phyloP scores from a whole-genome alignment of 805 yeast species.

The Suhomyces vadensis region DNA sequence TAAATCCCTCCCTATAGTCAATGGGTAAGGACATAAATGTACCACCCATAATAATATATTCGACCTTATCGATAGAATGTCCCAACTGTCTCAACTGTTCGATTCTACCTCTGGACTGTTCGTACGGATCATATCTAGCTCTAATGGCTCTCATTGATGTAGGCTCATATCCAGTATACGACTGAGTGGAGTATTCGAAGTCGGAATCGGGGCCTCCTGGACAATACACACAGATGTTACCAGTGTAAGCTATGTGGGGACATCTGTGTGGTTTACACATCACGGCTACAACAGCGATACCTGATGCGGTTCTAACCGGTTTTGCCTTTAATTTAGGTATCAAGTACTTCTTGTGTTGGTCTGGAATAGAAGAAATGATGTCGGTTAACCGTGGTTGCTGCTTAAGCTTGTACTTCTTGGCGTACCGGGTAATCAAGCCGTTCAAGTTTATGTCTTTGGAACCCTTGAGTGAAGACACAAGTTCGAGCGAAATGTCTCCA shows the following conservation, averaged over 20 bases:
- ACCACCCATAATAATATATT: slow-evolving; percentile 98
- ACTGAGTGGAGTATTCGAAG: slow-evolving; percentile 96
- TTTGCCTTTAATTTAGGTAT: slow-evolving; percentile 96
- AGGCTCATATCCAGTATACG: slow-evolving; percentile 98
- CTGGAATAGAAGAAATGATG: slow-evolving; percentile 92
- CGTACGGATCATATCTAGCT: slow-evolving; percentile 97
- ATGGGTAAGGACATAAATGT: slow-evolving; percentile 94
- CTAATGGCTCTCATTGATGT: slow-evolving; percentile 99
- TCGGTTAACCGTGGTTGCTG: slow-evolving; percentile 95
- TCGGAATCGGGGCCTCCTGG: slow-evolving; percentile 99
- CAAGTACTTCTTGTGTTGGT: slow-evolving; percentile 87
- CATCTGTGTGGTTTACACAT: slow-evolving; percentile 99
- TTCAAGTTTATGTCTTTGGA: slow-evolving; percentile 84
- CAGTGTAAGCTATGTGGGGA: slow-evolving; percentile 98
- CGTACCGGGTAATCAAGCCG: slow-evolving; percentile 79
- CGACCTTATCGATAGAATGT: slow-evolving; percentile 95
- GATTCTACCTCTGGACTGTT: slow-evolving; percentile 96
- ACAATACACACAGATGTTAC: slow-evolving; percentile 96
- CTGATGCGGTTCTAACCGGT: slow-evolving; percentile 97
- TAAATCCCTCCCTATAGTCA: slow-evolving; percentile 87
- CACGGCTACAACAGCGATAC: slow-evolving; percentile 98
- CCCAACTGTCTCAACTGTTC: slow-evolving; percentile 95
- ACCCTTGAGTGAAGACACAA: slow-evolving; percentile 72
- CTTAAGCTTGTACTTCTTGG: slow-evolving; percentile 88
- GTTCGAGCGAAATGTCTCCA: slow-evolving; percentile 84